phyloP scores from a whole-genome alignment of 1,139 yeast species.

The Candida tropicalis region DNA sequence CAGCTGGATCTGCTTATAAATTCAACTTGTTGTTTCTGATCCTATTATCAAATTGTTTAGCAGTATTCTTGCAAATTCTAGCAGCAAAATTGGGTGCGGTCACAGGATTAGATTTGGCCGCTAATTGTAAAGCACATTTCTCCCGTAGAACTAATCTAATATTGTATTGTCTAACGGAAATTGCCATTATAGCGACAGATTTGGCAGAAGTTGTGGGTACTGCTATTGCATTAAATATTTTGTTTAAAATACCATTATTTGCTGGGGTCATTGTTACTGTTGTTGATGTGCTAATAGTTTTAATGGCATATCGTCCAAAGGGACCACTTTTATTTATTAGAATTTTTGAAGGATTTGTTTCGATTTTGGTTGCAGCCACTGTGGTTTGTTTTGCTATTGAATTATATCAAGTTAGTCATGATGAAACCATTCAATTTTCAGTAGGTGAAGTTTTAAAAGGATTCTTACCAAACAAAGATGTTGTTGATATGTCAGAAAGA shows the following conservation, averaged over 20 bases:
- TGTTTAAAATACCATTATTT: constrained; percentile 74
- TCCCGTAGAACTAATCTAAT: constrained; percentile 61
- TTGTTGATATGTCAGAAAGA: constrained; percentile 59
- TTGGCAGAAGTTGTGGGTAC: constrained; percentile 94
- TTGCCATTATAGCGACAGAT: constrained; percentile 91
- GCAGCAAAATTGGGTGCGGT: constrained; percentile 88
- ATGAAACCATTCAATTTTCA: constrained; percentile 50
- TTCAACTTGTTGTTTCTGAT: constrained; percentile 82
- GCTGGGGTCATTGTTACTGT: constrained; percentile 83
- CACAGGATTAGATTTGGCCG: constrained; percentile 87
- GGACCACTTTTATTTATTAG: constrained; percentile 80
- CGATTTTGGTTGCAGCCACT: constrained; percentile 75
- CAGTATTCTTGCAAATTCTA: constrained; percentile 80
- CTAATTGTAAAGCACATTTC: constrained; percentile 78
- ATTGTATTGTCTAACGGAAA: constrained; percentile 75
- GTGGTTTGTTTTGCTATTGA: constrained; percentile 85
- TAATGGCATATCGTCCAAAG: constrained; percentile 87
- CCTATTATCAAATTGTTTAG: constrained; percentile 80
- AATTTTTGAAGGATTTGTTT: constrained; percentile 80
- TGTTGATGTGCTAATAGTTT: constrained; percentile 78
- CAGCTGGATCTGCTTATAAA: constrained; percentile 88
- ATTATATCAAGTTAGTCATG: constrained; percentile 65
- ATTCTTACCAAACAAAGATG: constrained; percentile 73
- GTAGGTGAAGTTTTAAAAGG: constrained; percentile 65
- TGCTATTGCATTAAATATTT: constrained; percentile 83